A percentile compares a stretch with the other conserved stretches of the same genome.
Conservation (phyloP, 768 basidiomycete species). For the Termitomyces sp. region DNA sequence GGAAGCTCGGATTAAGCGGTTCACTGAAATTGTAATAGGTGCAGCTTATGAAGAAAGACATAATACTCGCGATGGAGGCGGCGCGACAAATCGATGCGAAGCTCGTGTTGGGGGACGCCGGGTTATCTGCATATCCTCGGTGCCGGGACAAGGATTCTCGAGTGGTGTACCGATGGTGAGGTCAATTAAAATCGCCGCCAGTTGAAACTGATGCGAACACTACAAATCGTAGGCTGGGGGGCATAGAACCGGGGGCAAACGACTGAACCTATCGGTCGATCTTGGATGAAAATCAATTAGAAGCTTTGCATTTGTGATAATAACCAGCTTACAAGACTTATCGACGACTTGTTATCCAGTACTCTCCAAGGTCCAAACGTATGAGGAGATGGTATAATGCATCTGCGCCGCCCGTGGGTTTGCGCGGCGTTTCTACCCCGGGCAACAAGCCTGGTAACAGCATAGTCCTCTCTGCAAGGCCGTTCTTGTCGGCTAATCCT, state of each 20-base stretch:
- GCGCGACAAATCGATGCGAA: slow-evolving; percentile 36
- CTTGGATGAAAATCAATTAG: no score
- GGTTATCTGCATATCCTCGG: slow-evolving; percentile 36
- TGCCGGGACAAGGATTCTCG: slow-evolving; percentile 39
- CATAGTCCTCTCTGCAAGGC: slow-evolving; percentile 24
- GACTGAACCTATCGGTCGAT: background rate
- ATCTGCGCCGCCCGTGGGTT: slow-evolving; percentile 50
- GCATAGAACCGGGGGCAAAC: slow-evolving; percentile 26
- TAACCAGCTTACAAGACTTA: slow-evolving; percentile 1
- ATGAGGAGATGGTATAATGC: slow-evolving; percentile 55
- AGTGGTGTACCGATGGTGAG: slow-evolving; percentile 40
- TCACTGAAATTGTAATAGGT: slow-evolving; percentile 25
- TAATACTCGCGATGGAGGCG: slow-evolving; percentile 37
- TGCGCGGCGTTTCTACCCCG: slow-evolving; percentile 26
- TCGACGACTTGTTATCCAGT: slow-evolving; percentile 44
- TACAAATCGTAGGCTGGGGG: slow-evolving; percentile 28
- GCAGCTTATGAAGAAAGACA: slow-evolving; percentile 46
- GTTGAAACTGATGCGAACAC: background rate
- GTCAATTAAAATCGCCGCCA: slow-evolving; percentile 2
- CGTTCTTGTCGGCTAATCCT: slow-evolving; percentile 52
- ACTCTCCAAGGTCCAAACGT: slow-evolving; percentile 52
- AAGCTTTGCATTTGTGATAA: background rate
- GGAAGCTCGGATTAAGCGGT: background rate
- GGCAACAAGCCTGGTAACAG: slow-evolving; percentile 23
- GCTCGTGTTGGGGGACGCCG: slow-evolving; percentile 37